Base-by-base conservation (phyloP, 2,329 filamentous ascomycete species). In the Fusarium dlaminii region DNA sequence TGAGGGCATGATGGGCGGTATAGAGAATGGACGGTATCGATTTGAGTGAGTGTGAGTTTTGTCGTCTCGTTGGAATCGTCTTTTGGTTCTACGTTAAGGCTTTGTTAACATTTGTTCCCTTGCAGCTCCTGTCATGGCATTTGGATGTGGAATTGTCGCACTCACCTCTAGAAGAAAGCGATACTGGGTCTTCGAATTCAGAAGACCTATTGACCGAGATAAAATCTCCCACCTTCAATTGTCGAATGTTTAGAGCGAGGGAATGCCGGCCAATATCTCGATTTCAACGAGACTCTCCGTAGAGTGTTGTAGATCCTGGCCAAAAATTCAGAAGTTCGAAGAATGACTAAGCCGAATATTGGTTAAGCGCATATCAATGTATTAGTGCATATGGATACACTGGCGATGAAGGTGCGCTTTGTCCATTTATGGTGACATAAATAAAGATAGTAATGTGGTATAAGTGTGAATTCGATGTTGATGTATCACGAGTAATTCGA, bases 1-100 rank as follows among this genome's bases (percentile, higher is more conserved):
- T 78, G 82, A 84, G 10, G 82, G 82, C 82, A 84, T 84, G 73
- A 52, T 77, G 76, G 66, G 59, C 54, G 45, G 34, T 60, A 34
- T 43, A 52, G 8, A 39, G 29, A 17, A n/a, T 36, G 15, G 9
- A 18, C 15, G 15, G 30, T 52, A 22, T 34, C n/a, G 30, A 34
- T 66, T 59, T 18, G 36, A 42, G 27, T 17, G 11, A 32, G 24
- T 9, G 18, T 49, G 24, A n/a, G 2, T 46, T 65, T 49, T 29
- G 46, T 48, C 9, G 46, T 56, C n/a, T 20, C 22, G 18, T 48
- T 43, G 30, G n/a, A 42, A 39, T 37, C 58, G 61, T 45, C 52
- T 30, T 45, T 15, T 54, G 29, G 63, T 52, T 59, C 66, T 66
- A 49, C 64, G n/a, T 40, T 32, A 13, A 40, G 15, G 30, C 32